A percentile compares a stretch with the other conserved stretches of the same genome.
Evolutionary conservation across 129 eudicot genomes (phyloP).

Genomic region (Flaveria trinervia): DNA sequence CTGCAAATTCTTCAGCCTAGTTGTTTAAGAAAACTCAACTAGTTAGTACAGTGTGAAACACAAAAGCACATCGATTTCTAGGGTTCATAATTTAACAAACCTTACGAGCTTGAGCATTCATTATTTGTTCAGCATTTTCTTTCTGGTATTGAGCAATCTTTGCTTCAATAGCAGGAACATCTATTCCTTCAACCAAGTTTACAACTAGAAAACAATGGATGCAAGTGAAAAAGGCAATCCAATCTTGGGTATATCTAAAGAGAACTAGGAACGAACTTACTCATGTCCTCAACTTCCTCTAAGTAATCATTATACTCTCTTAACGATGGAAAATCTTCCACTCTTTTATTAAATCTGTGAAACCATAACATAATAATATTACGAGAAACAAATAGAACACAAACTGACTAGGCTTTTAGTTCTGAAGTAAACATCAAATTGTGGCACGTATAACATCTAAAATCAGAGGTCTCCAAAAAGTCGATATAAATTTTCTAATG

Average conservation of each 20-base stretch:
- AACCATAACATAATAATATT: conserved; percentile 19
- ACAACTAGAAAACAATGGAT: conserved; percentile 44
- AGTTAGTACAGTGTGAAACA: background rate
- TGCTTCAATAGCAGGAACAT: conserved; percentile 83
- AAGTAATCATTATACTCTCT: conserved; percentile 90
- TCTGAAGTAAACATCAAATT: conserved; percentile 10
- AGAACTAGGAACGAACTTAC: conserved; percentile 49
- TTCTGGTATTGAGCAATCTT: conserved; percentile 67
- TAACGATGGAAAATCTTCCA: conserved; percentile 85
- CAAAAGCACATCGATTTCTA: background rate
- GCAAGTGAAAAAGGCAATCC: conserved; percentile 16
- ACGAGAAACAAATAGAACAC: background rate
- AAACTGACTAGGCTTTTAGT: background rate
- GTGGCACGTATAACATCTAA: conserved; percentile 2
- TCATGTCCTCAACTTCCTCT: conserved; percentile 99
- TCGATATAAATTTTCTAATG: background rate
- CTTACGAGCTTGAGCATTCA: conserved; percentile 94
- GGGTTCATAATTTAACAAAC: conserved; percentile 33
- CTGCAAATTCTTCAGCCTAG: conserved; percentile 98
- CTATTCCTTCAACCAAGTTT: conserved; percentile 73
- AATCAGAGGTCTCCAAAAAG: background rate
- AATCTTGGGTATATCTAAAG: conserved; percentile 4
- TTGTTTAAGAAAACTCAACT: conserved; percentile 23
- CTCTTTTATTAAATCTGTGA: conserved; percentile 82
- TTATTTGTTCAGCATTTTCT: conserved; percentile 94